These are phyloP conservation scores for Tuber microsphaerosporum DNA, from an alignment of 495 filamentous ascomycete species.

Conservation along the genomic window DNA sequence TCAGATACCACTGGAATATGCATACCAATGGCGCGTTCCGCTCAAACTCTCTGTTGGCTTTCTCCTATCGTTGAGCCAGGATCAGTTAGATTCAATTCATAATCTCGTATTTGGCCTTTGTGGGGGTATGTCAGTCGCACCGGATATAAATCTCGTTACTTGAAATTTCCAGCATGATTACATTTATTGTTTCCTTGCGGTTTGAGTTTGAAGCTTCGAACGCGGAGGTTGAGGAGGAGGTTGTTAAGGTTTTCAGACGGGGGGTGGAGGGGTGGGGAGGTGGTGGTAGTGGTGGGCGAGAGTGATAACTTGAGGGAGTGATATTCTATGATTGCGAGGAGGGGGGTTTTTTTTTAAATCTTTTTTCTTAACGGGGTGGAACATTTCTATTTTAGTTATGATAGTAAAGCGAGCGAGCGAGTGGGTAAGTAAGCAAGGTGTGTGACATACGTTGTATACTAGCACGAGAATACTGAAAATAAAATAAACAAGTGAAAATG, in stretches of 20 bases:
- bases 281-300: conserved; percentile 4
- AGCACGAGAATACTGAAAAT: background rate
- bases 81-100: too few relatives aligned
- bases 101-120: too few relatives aligned
- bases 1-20: too few relatives aligned
- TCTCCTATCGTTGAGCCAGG: too few relatives aligned
- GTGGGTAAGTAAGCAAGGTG: too few relatives aligned
- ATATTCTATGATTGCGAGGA: background rate
- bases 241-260: conserved; percentile 79
- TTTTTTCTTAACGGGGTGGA: background rate
- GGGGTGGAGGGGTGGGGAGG: conserved; percentile 47
- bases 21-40: too few relatives aligned
- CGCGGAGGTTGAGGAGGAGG: conserved; percentile 71
- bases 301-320: background rate
- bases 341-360: background rate
- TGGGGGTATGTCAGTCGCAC: too few relatives aligned
- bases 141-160: too few relatives aligned
- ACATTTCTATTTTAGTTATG: background rate
- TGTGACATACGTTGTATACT: background rate
- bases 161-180: too few relatives aligned
- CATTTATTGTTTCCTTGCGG: too few relatives aligned
- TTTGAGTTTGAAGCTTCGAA: conserved; percentile 93
- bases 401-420: background rate
- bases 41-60: too few relatives aligned
- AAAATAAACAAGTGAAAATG: background rate